A percentile compares a stretch with the other conserved stretches of the same genome.
These are phyloP conservation scores for Xerocomellus intermedius DNA, from an alignment of 768 basidiomycete species.

Conservation along the genomic window DNA sequence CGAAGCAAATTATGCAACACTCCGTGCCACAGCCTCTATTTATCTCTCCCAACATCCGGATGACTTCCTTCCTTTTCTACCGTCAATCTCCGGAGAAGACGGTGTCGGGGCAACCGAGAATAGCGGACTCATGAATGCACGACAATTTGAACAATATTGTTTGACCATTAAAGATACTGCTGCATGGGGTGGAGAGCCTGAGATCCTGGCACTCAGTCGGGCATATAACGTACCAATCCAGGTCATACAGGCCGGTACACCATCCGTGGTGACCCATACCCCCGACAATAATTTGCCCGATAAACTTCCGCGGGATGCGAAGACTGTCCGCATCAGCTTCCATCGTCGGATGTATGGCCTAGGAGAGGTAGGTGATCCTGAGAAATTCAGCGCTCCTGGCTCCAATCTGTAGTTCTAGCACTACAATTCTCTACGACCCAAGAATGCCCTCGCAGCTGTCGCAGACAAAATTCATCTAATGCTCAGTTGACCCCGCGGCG, in stretches of 20 bases:
- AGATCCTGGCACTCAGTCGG: constrained; percentile 86
- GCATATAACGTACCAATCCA: constrained; percentile 84
- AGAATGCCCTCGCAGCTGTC: constrained; percentile 28
- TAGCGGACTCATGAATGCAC: constrained; percentile 67
- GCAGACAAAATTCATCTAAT: constrained; percentile 33
- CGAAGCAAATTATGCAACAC: constrained; percentile 57
- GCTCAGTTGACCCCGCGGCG: constrained; percentile 20
- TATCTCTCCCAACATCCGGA: constrained; percentile 83
- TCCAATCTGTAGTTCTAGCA: constrained; percentile 49
- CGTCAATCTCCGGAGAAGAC: constrained; percentile 70
- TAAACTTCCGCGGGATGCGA: constrained; percentile 30
- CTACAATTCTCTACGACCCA: constrained; percentile 82
- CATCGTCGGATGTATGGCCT: constrained; percentile 93
- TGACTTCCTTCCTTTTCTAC: constrained; percentile 92
- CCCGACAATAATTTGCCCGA: constrained; percentile 41
- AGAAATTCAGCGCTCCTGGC: neutral
- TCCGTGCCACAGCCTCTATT: constrained; percentile 68
- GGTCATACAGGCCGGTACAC: constrained; percentile 81
- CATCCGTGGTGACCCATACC: constrained; percentile 80
- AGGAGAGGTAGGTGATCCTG: constrained; percentile 70
- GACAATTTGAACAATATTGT: constrained; percentile 75
- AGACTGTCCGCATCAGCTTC: constrained; percentile 77
- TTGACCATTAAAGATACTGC: constrained; percentile 73
- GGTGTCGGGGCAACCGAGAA: constrained; percentile 54
- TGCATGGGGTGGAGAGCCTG: constrained; percentile 98